Percentiles rank a stretch among this genome's conserved stretches.
Evolutionary conservation across 192 early-diverging fungal genomes (phyloP).

Genomic region (Kickxella alabastrina): DNA sequence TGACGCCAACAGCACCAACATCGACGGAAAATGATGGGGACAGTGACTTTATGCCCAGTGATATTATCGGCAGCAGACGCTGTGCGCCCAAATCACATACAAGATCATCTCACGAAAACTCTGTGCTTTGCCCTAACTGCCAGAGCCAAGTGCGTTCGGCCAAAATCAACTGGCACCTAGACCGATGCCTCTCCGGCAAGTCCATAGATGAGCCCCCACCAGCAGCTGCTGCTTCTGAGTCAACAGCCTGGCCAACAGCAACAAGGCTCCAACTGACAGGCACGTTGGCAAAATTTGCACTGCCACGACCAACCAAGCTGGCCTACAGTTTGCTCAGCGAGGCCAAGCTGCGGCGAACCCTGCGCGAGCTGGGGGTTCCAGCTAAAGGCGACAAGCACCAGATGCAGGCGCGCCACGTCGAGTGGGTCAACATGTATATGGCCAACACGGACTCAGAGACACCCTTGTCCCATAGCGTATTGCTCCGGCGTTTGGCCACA

Average conservation of each 20-base stretch:
- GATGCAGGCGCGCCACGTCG: slow-evolving; percentile 46
- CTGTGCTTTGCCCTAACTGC: slow-evolving; percentile 46
- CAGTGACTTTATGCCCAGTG: slow-evolving; percentile 36
- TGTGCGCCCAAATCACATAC: too few species aligned
- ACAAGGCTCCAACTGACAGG: slow-evolving; percentile 9
- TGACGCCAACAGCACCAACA: too few species aligned
- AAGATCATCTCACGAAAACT: too few species aligned
- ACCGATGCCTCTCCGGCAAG: slow-evolving; percentile 34
- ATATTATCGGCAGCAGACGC: too few species aligned
- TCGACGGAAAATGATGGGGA: too few species aligned
- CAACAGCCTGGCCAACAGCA: not conserved
- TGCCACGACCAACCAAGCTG: slow-evolving; percentile 50
- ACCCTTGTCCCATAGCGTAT: slow-evolving; percentile 25
- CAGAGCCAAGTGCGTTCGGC: slow-evolving; percentile 15
- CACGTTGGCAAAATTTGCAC: slow-evolving; percentile 5
- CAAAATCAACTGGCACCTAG: slow-evolving; percentile 48
- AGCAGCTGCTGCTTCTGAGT: not conserved
- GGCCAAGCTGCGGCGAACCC: slow-evolving; percentile 41
- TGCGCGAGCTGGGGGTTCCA: slow-evolving; percentile 47
- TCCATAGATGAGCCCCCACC: slow-evolving; percentile 1
- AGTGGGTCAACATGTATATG: slow-evolving; percentile 53
- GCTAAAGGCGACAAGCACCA: slow-evolving; percentile 46
- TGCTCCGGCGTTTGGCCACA: slow-evolving; percentile 22
- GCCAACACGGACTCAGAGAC: slow-evolving; percentile 45
- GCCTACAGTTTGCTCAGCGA: slow-evolving; percentile 50